Percentiles rank a stretch among this genome's conserved stretches.
phyloP scores from a whole-genome alignment of 2,329 filamentous ascomycete species.

The Elsinoe fawcettii region DNA sequence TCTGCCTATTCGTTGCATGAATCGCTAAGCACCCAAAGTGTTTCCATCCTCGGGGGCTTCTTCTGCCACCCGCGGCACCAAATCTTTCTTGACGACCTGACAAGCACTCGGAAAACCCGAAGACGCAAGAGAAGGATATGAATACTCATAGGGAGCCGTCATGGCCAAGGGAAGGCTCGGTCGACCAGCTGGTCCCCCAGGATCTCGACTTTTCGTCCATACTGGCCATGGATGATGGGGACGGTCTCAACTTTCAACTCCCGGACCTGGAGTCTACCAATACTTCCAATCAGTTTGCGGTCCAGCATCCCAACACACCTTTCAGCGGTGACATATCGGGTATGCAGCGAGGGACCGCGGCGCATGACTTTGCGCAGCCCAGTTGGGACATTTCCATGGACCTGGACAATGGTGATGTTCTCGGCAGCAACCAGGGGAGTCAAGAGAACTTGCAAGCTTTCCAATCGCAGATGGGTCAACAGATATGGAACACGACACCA shows the following conservation, averaged over 20 bases:
- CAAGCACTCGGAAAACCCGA: not conserved
- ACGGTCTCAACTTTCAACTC: slow-evolving; percentile 32
- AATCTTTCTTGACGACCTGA: not conserved
- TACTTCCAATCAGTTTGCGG: slow-evolving; percentile 20
- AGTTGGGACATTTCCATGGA: slow-evolving; percentile 21
- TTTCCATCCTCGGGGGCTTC: slow-evolving; percentile 12
- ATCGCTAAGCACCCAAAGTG: not conserved
- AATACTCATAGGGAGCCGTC: slow-evolving; percentile 21
- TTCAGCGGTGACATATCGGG: slow-evolving; percentile 23
- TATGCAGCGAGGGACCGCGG: slow-evolving; percentile 20
- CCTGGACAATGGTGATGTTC: slow-evolving; percentile 13
- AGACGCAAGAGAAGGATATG: not conserved
- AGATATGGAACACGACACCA: slow-evolving; percentile 13
- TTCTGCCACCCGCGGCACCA: slow-evolving; percentile 19
- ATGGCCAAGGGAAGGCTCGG: slow-evolving; percentile 35
- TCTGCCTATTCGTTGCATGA: not conserved
- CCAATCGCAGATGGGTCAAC: slow-evolving; percentile 9
- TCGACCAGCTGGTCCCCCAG: slow-evolving; percentile 33
- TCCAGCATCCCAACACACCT: slow-evolving; percentile 25
- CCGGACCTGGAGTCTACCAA: slow-evolving; percentile 14
- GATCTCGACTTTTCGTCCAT: slow-evolving; percentile 13
- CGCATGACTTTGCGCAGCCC: slow-evolving; percentile 28
- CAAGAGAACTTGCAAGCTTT: slow-evolving; percentile 11
- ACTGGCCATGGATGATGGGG: slow-evolving; percentile 29
- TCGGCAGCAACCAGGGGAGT: not conserved